Percentiles rank a stretch among this genome's conserved stretches.
Conservation (phyloP, 2,329 filamentous ascomycete genomes). For the Chaetomiaceae sp. region DNA sequence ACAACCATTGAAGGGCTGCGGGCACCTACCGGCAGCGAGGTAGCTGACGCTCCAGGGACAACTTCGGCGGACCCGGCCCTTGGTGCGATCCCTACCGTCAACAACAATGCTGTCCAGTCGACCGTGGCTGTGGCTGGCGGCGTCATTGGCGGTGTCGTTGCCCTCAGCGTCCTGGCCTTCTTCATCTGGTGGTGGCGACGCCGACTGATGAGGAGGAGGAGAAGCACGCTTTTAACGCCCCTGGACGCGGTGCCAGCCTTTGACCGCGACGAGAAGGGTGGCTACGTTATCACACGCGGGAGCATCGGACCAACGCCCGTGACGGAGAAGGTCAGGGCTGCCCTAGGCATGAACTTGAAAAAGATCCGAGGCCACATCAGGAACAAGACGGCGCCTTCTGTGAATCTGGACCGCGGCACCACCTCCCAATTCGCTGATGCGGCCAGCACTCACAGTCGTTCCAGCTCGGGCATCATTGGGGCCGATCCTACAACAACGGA, state of each 20-base stretch:
- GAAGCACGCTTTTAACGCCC: slow-evolving; percentile 47
- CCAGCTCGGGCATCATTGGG: slow-evolving; percentile 26
- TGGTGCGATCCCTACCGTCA: slow-evolving; percentile 18
- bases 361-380: slow-evolving; percentile 33
- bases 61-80: slow-evolving; percentile 19
- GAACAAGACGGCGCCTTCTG: slow-evolving; percentile 34
- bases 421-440: slow-evolving; percentile 47
- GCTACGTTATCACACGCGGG: slow-evolving; percentile 40
- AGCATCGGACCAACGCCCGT: slow-evolving; percentile 48
- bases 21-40: slow-evolving; percentile 13
- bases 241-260: slow-evolving; percentile 34
- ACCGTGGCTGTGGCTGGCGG: slow-evolving; percentile 47
- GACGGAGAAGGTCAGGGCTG: slow-evolving; percentile 37
- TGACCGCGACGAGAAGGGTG: slow-evolving; percentile 29
- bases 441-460: slow-evolving; percentile 34
- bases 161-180: slow-evolving; percentile 43
- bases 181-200: slow-evolving; percentile 49
- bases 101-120: slow-evolving; percentile 29
- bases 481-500: slow-evolving; percentile 33
- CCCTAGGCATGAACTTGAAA: slow-evolving; percentile 35
- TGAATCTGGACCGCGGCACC: slow-evolving; percentile 50
- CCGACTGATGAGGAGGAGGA: slow-evolving; percentile 37
- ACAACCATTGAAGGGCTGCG: slow-evolving; percentile 21
- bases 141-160: slow-evolving; percentile 45
- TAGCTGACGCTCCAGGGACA: slow-evolving; percentile 14